Evolutionary conservation across 139 green algal species (phyloP).

Genomic region (Haematococcus sp.): DNA sequence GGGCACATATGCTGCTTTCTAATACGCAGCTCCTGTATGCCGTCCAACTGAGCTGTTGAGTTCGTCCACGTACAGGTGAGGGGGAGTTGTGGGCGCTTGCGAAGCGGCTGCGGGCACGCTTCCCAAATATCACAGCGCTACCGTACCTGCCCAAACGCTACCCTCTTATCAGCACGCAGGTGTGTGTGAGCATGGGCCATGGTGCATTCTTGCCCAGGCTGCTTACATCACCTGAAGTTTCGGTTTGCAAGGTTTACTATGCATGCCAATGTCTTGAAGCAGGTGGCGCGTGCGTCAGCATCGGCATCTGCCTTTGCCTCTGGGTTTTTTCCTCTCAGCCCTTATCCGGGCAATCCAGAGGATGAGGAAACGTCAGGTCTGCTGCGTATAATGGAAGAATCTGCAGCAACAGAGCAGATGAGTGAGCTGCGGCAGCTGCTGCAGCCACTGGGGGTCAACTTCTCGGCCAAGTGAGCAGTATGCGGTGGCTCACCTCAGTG

Average conservation of each 20-base stretch:
- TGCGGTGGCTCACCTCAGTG: no score
- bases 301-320: conserved; percentile 42
- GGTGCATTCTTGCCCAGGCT: background rate
- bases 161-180: conserved; percentile 51
- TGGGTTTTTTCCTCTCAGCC: conserved; percentile 35
- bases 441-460: background rate
- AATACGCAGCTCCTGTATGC: background rate
- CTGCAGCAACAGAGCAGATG: no score
- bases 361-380: no score
- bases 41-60: background rate
- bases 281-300: conserved; percentile 44
- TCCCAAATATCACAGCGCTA: conserved; percentile 19
- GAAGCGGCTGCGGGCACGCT: conserved; percentile 28
- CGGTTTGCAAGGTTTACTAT: background rate
- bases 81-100: conserved; percentile 46
- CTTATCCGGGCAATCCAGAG: background rate
- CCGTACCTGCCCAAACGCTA: conserved; percentile 42
- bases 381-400: no score
- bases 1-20: background rate
- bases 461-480: no score
- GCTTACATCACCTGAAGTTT: background rate
- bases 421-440: background rate
- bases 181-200: background rate
- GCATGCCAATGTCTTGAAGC: background rate
- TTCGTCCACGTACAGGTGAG: conserved; percentile 21